A percentile compares a stretch with the other conserved stretches of the same genome.
Conservation (phyloP, 768 basidiomycete species). For the Boletus sensibilis region DNA sequence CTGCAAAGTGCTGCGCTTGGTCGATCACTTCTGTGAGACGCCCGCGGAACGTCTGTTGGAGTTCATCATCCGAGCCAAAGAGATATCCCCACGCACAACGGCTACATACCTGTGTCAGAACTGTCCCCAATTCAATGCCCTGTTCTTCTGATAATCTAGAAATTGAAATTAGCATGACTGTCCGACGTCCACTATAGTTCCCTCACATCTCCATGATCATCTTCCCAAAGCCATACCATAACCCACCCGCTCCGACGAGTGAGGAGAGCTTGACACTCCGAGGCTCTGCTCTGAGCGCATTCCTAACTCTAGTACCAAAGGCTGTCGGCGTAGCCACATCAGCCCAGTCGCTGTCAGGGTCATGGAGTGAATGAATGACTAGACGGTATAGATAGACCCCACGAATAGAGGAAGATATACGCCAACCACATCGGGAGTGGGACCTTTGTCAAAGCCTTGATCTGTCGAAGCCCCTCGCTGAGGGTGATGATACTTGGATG, state of each 20-base stretch:
- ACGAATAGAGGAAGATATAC: conserved; percentile 83
- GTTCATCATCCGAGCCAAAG: background rate
- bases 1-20: conserved; percentile 87
- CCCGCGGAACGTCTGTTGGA: conserved; percentile 64
- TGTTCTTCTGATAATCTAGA: conserved; percentile 74
- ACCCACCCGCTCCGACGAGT: conserved; percentile 82
- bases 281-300: conserved; percentile 87
- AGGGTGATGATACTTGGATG: conserved; percentile 3
- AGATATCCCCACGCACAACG: conserved; percentile 6
- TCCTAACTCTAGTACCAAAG: conserved; percentile 73
- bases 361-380: background rate
- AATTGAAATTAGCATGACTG: conserved; percentile 1
- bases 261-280: conserved; percentile 78
- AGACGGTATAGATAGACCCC: conserved; percentile 12
- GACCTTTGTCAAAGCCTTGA: conserved; percentile 70
- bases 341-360: conserved; percentile 69
- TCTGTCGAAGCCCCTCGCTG: conserved; percentile 44
- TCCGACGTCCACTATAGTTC: background rate
- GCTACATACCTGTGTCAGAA: conserved; percentile 61
- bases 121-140: conserved; percentile 65
- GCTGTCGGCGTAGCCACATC: conserved; percentile 82
- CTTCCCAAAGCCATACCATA: conserved; percentile 93
- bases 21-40: conserved; percentile 79
- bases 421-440: conserved; percentile 92
- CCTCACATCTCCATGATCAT: conserved; percentile 80